A percentile compares a stretch with the other conserved stretches of the same genome.
phyloP scores from a whole-genome alignment of 139 green algal genomes.

The Chlorella sp. region DNA sequence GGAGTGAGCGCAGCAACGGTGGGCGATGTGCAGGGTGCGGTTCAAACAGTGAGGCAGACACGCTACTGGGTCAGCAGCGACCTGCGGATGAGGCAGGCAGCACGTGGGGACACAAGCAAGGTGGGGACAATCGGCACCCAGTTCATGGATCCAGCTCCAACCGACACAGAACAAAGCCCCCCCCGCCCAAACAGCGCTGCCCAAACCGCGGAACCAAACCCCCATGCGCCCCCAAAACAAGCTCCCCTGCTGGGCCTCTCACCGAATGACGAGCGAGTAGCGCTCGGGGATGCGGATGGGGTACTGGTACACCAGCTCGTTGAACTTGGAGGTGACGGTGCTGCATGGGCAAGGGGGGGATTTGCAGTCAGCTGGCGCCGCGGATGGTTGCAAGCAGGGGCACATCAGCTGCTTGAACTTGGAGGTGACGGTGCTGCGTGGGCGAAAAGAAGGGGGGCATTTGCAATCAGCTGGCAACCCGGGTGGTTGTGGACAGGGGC shows the following conservation, averaged over 20 bases:
- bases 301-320: constrained; percentile 99
- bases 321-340: constrained; percentile 97
- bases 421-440: constrained; percentile 82
- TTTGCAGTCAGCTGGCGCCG: too few species aligned
- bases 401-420: constrained; percentile 99
- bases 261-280: constrained; percentile 96
- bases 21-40: not conserved
- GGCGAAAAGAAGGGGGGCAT: too few species aligned
- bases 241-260: too few species aligned
- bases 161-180: not conserved
- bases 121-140: not conserved
- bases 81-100: constrained; percentile 23
- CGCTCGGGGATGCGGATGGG: constrained; percentile 98
- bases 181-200: too few species aligned
- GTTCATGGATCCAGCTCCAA: not conserved
- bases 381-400: too few species aligned
- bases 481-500: too few species aligned
- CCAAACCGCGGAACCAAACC: too few species aligned
- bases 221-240: too few species aligned
- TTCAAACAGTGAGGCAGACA: constrained; percentile 70
- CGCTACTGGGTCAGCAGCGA: constrained; percentile 85
- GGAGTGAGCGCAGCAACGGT: not conserved
- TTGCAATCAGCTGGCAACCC: too few species aligned
- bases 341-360: not conserved
- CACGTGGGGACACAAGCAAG: not conserved